Base-by-base conservation (phyloP, 164 flowering plant genomes). In the Protea cynaroides region DNA sequence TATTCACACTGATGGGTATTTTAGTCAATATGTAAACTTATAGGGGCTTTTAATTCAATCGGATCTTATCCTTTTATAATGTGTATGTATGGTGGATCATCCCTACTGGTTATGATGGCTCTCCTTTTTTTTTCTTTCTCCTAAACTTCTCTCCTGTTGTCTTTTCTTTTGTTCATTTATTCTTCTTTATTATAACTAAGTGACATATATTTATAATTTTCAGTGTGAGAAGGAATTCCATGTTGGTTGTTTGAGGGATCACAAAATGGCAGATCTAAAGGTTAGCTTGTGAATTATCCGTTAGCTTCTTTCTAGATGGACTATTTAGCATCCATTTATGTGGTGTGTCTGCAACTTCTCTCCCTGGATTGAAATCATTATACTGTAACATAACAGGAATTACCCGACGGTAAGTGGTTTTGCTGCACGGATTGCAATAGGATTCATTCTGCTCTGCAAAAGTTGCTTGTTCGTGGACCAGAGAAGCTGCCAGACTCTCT, bases 191-290 rank as follows among this genome's bases (percentile, higher is more conserved):
- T 29, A 29, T 29, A 2, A 29, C 34, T 29, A 29, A 29, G 34
- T 29, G 34, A 5, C 34, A 5, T 29, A 5, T 29, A 29, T 29
- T 29, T 29, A 2, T 29, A 2, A 29, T 56, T 52, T 60, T 24
- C 78, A 95, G 99, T 95, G 99, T 76, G 98, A 90, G 77, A 84
- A 76, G 69, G 97, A 92, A 59, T 90, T 67, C 65, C 98, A 95
- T 74, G 90, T 95, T 29, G 92, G 96, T 21, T 95, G 98, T 76
- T 69, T 92, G 74, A 84, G 68, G 82, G 88, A 88, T 14, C 80
- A 81, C 63, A 67, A 75, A 2, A 81, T 88, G 78, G 85, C 70
- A 10, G 84, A 90, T 62, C 72, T 92, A 21, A 79, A 83, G 94
- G 99, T 93, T 6, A 23, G 67, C 17, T 2, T n/a, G 22, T 25